Conservation (phyloP, 1,284 basidiomycete species). For the Bjerkandera adusta region DNA sequence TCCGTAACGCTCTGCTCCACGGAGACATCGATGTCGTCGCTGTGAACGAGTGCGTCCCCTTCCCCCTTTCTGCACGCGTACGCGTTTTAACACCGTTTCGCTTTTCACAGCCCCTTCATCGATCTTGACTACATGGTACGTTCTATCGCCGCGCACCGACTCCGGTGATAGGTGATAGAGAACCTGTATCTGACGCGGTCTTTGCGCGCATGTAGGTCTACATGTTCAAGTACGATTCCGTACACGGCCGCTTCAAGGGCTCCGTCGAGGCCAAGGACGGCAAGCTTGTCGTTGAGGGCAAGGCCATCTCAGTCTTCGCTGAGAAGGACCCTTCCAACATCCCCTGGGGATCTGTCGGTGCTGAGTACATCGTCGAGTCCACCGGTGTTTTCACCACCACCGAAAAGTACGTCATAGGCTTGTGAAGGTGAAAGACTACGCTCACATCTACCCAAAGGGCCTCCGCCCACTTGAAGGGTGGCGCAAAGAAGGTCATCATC, state of each 20-base stretch:
- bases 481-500: slow-evolving; percentile 99
- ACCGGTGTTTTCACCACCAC: slow-evolving; percentile 99
- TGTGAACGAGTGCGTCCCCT: slow-evolving; percentile 77
- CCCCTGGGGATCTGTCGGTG: slow-evolving; percentile 79
- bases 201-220: slow-evolving; percentile 61
- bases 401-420: slow-evolving; percentile 56
- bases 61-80: slow-evolving; percentile 11
- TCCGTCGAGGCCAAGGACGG: slow-evolving; percentile 82
- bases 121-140: slow-evolving; percentile 91
- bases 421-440: not conserved
- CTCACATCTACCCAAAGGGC: slow-evolving; percentile 55
- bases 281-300: slow-evolving; percentile 88
- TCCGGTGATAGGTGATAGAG: not conserved
- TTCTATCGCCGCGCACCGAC: slow-evolving; percentile 7
- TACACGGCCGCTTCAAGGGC: slow-evolving; percentile 96
- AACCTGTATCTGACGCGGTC: not conserved
- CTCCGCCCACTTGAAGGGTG: slow-evolving; percentile 93
- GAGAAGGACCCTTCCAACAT: slow-evolving; percentile 92
- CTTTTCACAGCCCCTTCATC: slow-evolving; percentile 79
- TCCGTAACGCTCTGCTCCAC: slow-evolving; percentile 88
- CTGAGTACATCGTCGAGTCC: slow-evolving; percentile 95
- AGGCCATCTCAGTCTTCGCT: slow-evolving; percentile 76
- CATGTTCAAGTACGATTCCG: slow-evolving; percentile 99
- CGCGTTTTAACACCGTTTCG: slow-evolving; percentile 14
- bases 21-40: slow-evolving; percentile 82